These are phyloP conservation scores for Carex myosuroides DNA, from an alignment of 176 grass and related monocot species.

Conservation along the genomic window DNA sequence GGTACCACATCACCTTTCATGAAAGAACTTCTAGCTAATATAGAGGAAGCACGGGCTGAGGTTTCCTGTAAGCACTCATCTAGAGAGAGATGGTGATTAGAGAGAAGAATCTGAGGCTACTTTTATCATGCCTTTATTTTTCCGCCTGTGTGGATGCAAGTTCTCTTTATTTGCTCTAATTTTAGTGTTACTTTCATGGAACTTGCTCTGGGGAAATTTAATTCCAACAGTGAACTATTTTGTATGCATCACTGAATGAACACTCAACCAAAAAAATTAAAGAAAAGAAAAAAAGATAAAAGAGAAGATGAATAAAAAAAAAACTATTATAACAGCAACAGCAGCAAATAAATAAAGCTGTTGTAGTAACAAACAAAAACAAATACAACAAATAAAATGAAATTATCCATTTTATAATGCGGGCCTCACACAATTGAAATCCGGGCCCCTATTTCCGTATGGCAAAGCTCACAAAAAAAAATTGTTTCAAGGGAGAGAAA, in stretches of 20 bases:
- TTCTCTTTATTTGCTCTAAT: not conserved
- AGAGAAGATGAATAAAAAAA: not conserved
- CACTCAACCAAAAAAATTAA: not conserved
- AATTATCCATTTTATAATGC: not conserved
- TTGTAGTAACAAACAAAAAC: not conserved
- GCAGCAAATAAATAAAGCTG: not conserved
- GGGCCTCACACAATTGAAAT: not conserved
- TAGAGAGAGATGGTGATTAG: slow-evolving; percentile 9
- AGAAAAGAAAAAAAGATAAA: not conserved
- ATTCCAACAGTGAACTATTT: not conserved
- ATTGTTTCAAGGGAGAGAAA: not conserved
- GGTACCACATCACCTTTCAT: slow-evolving; percentile 61
- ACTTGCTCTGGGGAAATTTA: not conserved
- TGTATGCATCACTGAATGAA: not conserved
- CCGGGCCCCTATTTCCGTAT: not conserved
- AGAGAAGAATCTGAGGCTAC: not conserved
- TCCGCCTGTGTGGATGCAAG: not conserved
- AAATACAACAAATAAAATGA: not conserved
- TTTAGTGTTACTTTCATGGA: not conserved
- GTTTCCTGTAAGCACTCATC: slow-evolving; percentile 53
- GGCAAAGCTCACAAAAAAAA: not conserved
- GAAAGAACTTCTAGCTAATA: slow-evolving; percentile 60
- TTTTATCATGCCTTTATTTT: not conserved
- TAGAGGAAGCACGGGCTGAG: slow-evolving; percentile 74
- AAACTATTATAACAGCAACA: not conserved